Base-by-base conservation (phyloP, 169 alveolate species). In the Plasmodium vivax region DNA sequence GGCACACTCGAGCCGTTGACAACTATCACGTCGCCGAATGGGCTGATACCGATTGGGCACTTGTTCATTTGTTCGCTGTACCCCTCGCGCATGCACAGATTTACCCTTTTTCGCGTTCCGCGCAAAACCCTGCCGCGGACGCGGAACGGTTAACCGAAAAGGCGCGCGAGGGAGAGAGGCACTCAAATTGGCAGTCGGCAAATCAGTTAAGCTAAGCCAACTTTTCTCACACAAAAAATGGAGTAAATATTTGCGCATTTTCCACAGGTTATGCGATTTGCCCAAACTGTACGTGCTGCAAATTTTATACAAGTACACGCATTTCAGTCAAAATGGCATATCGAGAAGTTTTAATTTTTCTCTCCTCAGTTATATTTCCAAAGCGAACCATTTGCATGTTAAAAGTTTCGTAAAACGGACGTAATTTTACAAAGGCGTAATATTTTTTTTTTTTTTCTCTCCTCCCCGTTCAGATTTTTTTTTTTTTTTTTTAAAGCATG, bases 401-500 rank as follows among this genome's bases (percentile, higher is more conserved):
- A 68, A 68, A 23, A 23, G n/a, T 68, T 68, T 68, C 38, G 38
- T 68, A 30, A 27, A 68, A 27, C 12, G 38, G 77, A 27, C 62
- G 16, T 51, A 19, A 68, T 27, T 68, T 68, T 68, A 23, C 38
- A 68, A 68, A 8, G 19, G 77, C 38, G 38, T 41, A 68, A 23
- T 23, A 23, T 23, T 68, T 68, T 23, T 68, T 23, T 68, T 68
- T 62, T 23, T 23, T 23, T 23, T 23, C 27, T 23, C 27, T 23
- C 27, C 27, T 23, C 27, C 27, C 27, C 27, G 27, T 23, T 23
- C 27, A 23, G 27, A 23, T 68, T 68, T 23, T 68, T 23, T 68
- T 68, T 23, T 68, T 68, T 23, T 62, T 62, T 12, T 30, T 77
- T 77, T 77, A 36, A 32, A 77, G 58, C 84, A 77, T 77, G 84